These are phyloP conservation scores for Glycine tomentella DNA, from an alignment of 306 rosid species.

Conservation along the genomic window DNA sequence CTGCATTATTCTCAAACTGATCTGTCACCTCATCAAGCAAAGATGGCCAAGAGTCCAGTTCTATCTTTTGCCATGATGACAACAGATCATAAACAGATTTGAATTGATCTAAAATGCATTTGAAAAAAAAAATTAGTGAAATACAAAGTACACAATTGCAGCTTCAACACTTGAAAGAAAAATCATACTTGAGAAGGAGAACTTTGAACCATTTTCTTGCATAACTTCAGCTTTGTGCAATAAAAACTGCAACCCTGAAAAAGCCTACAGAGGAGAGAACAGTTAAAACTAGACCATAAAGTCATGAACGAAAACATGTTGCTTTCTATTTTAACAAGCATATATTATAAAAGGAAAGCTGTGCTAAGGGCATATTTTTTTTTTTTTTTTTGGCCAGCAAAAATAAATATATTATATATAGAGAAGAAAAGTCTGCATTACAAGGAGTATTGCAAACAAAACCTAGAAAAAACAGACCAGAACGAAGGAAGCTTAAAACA, in stretches of 20 bases:
- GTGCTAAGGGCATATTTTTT: no score
- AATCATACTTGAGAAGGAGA: constrained; percentile 61
- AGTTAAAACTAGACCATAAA: constrained; percentile 1
- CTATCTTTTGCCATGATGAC: constrained; percentile 80
- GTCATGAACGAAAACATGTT: neutral
- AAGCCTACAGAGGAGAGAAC: constrained; percentile 62
- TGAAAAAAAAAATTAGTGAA: constrained; percentile 35
- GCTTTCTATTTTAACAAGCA: neutral
- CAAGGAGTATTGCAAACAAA: no score
- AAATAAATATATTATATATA: no score
- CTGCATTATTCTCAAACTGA: constrained; percentile 77
- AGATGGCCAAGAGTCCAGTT: constrained; percentile 83
- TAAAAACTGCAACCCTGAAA: constrained; percentile 86
- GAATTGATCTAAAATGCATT: constrained; percentile 64
- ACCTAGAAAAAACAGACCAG: no score
- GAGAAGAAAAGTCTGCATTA: no score
- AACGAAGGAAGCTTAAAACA: no score
- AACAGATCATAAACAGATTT: constrained; percentile 60
- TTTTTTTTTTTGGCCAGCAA: no score
- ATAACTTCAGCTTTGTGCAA: constrained; percentile 60
- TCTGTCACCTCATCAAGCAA: constrained; percentile 85
- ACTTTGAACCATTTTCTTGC: constrained; percentile 76
- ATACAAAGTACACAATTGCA: constrained; percentile 20
- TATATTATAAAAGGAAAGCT: neutral
- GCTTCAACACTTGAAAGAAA: constrained; percentile 11